These are phyloP conservation scores for Aspergillus fijiensis DNA, from an alignment of 2,329 filamentous ascomycete species.

Conservation along the genomic window DNA sequence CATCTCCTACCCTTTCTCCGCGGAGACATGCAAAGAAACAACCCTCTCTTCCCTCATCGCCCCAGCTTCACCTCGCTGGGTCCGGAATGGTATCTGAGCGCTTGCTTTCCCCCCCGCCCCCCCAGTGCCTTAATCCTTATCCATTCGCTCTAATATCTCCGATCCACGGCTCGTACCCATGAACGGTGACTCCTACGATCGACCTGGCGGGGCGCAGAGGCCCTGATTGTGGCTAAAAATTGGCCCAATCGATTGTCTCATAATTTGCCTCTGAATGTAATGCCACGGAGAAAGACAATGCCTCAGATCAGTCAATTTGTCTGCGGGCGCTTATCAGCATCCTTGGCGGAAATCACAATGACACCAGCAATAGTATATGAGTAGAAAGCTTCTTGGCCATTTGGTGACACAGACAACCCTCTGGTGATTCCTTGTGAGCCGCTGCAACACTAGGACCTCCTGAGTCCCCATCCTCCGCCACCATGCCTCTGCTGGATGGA, in stretches of 20 bases:
- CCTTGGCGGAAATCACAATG: slow-evolving; percentile 6
- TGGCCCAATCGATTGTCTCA: slow-evolving; percentile 19
- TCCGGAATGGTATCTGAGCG: neutral
- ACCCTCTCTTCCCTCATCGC: neutral
- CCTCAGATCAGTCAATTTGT: neutral
- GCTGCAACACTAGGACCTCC: neutral
- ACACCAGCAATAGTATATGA: neutral
- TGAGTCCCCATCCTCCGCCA: slow-evolving; percentile 2
- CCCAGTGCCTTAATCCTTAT: neutral
- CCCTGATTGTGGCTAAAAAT: slow-evolving; percentile 15
- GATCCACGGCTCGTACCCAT: neutral
- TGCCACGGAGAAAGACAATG: slow-evolving; percentile 14
- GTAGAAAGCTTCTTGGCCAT: neutral
- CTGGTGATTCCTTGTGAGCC: neutral
- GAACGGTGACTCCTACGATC: slow-evolving; percentile 2
- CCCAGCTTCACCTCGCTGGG: neutral
- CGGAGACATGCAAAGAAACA: neutral
- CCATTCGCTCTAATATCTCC: neutral
- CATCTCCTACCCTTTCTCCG: neutral
- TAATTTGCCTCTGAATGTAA: neutral
- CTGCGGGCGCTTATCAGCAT: neutral
- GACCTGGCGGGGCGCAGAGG: slow-evolving; percentile 11
- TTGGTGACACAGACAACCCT: neutral
- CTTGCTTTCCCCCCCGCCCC: neutral
- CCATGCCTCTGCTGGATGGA: slow-evolving; percentile 34